These are phyloP conservation scores for Sarocladium kiliense DNA, from an alignment of 2,329 filamentous ascomycete genomes.

Conservation along the genomic window DNA sequence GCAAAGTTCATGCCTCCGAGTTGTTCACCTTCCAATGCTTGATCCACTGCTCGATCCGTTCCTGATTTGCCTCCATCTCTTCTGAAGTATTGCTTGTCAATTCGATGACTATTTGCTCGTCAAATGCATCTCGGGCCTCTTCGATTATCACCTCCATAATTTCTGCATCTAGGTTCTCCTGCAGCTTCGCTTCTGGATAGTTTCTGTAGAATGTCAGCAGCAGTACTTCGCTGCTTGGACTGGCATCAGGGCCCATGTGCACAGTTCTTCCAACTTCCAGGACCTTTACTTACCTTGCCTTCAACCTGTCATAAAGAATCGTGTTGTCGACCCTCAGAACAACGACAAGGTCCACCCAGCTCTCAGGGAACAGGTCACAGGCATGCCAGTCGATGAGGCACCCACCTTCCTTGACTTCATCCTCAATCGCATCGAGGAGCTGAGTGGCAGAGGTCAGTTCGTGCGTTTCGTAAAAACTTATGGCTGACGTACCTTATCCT, in stretches of 20 bases:
- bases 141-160: conserved; percentile 94
- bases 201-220: conserved; percentile 44
- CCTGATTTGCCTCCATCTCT: conserved; percentile 85
- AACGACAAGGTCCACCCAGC: conserved; percentile 92
- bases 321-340: conserved; percentile 80
- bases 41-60: conserved; percentile 77
- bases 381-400: conserved; percentile 97
- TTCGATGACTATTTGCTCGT: conserved; percentile 83
- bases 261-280: too few species aligned
- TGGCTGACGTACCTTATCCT: conserved; percentile 68
- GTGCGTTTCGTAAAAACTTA: background rate
- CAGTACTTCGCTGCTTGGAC: conserved; percentile 7
- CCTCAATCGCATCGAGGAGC: conserved; percentile 85
- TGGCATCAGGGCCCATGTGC: too few species aligned
- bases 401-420: conserved; percentile 71
- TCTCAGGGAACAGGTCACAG: conserved; percentile 88
- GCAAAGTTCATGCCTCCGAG: conserved; percentile 10
- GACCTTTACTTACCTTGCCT: conserved; percentile 56
- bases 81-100: conserved; percentile 75
- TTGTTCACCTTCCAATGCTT: conserved; percentile 73
- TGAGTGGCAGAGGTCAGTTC: conserved; percentile 27
- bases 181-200: conserved; percentile 80
- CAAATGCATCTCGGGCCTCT: conserved; percentile 83
- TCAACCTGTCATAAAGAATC: conserved; percentile 78
- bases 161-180: conserved; percentile 95